Base-by-base conservation (phyloP, 345 rosid species). In the Lumnitzera littorea region DNA sequence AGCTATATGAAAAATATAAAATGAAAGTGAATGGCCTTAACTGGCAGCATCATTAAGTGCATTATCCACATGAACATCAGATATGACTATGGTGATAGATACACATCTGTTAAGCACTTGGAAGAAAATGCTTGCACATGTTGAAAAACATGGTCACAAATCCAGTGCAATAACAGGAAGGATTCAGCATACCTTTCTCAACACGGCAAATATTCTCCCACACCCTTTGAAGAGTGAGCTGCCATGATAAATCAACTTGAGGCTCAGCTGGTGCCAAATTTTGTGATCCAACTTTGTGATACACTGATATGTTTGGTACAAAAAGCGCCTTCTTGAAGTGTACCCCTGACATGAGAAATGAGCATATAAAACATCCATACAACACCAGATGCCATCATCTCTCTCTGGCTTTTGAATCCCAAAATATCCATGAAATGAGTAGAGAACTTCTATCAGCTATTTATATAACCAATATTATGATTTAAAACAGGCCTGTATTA, bases 271-370 rank as follows among this genome's bases (percentile, higher is more conserved):
- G 68, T 46, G 87, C 80, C 56, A 66, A 63, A 65, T 74, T 69
- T 24, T 70, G 70, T 57, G 96, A 67, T 72, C 92, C 96, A 64
- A 94, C 92, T 81, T 90, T 84, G 85, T 82, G 36, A 75, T 90
- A 88, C 54, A 84, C 80, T 1, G 97, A 88, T 65, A 77, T 65
- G 64, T 88, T 94, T 16, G 96, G 96, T 12, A 84, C 96, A 82
- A 94, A 94, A 36, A 94, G 79, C 0, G 96, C 99, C 78, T 74
- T 90, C 76, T 80, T 78, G 91, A 94, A 90, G 60, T 65, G 55
- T 73, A 94, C 84, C 62, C 92, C 97, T 94, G 55, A 68, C 65
- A 48, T n/a, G 50, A 61, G 52, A 55, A 54, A 27, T 54, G 31
- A 58, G 46, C 3, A 14, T 27, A 46, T 51, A 55, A 46, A 15